Conservation (phyloP, 2,329 filamentous ascomycete genomes). For the Apiospora arundinis region DNA sequence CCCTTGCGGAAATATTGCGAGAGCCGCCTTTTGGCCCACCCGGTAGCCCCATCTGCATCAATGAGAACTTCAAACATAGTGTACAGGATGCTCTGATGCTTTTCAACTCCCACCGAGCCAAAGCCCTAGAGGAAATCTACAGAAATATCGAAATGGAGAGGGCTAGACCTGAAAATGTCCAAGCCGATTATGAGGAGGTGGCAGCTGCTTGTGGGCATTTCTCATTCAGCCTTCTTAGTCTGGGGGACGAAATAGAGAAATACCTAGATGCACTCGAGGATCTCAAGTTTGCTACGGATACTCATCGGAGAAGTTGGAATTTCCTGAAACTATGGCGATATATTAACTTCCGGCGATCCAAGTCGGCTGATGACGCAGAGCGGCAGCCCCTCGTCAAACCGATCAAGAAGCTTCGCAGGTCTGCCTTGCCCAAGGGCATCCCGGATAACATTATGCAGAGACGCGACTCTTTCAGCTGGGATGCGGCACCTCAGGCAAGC, state of each 20-base stretch:
- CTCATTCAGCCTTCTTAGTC: slow-evolving; percentile 87
- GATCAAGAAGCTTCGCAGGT: slow-evolving; percentile 57
- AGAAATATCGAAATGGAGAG: slow-evolving; percentile 76
- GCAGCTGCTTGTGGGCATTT: slow-evolving; percentile 98
- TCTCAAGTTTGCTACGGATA: slow-evolving; percentile 73
- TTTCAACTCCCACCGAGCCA: slow-evolving; percentile 76
- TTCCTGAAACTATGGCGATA: slow-evolving; percentile 82
- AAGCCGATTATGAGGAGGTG: slow-evolving; percentile 96
- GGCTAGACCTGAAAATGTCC: slow-evolving; percentile 72
- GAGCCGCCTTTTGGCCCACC: slow-evolving; percentile 82
- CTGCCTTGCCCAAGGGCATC: slow-evolving; percentile 62
- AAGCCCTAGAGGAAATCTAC: slow-evolving; percentile 82
- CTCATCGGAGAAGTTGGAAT: slow-evolving; percentile 72
- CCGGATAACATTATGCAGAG: slow-evolving; percentile 58
- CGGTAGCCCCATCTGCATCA: slow-evolving; percentile 73
- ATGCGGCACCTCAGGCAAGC: slow-evolving; percentile 54
- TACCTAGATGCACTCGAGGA: slow-evolving; percentile 88
- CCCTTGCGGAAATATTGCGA: slow-evolving; percentile 84
- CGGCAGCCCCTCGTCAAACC: slow-evolving; percentile 48
- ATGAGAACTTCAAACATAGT: slow-evolving; percentile 81
- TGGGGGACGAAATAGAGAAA: slow-evolving; percentile 85
- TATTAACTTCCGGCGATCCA: slow-evolving; percentile 38
- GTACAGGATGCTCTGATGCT: slow-evolving; percentile 80
- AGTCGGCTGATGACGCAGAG: slow-evolving; percentile 43
- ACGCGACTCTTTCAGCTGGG: slow-evolving; percentile 63